These are phyloP conservation scores for Zea mays DNA, from an alignment of 176 grass and related monocot species.

Conservation along the genomic window Zm-B73-REFERENCE-NAM-5.0 NC_050103.1:175956001-175956500, in stretches of 20 bases:
- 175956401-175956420: no score
- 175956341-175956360: no score
- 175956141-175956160: slow-evolving; percentile 5
- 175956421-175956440: no score
- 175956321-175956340: background rate
- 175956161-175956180: slow-evolving; percentile 33
- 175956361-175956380: no score
- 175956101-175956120: background rate
- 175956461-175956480: no score
- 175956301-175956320: background rate
- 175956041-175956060: no score
- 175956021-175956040: no score
- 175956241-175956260: background rate
- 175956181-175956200: slow-evolving; percentile 27
- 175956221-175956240: background rate
- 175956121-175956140: background rate
- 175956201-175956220: background rate
- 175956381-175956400: no score
- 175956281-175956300: background rate
- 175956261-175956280: background rate
- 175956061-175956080: no score
- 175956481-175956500: no score
- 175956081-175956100: background rate
- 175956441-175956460: no score
- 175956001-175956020: no score